Percentiles rank a stretch among this genome's conserved stretches.
Evolutionary conservation across 306 rosid species (phyloP).

Genomic region (Quercus dentata): DNA sequence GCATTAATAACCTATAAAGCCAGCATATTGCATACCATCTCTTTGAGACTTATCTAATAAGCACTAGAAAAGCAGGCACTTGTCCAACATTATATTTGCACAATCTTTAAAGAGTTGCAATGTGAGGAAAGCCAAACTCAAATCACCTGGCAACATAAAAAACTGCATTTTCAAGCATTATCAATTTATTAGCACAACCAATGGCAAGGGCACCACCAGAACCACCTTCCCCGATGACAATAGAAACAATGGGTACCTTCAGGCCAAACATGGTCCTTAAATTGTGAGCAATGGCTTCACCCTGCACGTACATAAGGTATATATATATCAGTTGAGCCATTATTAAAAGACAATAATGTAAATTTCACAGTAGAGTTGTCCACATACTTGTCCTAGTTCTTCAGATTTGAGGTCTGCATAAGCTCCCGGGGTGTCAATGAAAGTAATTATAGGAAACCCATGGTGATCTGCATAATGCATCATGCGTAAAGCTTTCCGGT

Average conservation of each 20-base stretch:
- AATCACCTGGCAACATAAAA: constrained; percentile 96
- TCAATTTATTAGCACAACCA: constrained; percentile 89
- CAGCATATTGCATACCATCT: constrained; percentile 13
- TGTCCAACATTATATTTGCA: constrained; percentile 1
- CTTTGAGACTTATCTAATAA: constrained; percentile 20
- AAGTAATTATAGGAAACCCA: constrained; percentile 81
- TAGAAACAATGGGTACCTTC: constrained; percentile 85
- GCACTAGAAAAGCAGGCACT: constrained; percentile 8
- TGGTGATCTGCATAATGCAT: constrained; percentile 93
- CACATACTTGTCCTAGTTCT: constrained; percentile 79
- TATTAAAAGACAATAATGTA: constrained; percentile 11
- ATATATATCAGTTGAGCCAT: constrained; percentile 19
- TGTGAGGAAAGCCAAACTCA: constrained; percentile 10
- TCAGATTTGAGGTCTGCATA: constrained; percentile 93
- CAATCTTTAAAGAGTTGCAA: constrained; percentile 8
- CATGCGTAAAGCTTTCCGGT: constrained; percentile 87
- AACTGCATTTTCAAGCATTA: constrained; percentile 98
- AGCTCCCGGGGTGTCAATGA: constrained; percentile 97
- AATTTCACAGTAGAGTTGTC: constrained; percentile 12
- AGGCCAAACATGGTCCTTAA: constrained; percentile 90
- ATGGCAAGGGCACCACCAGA: constrained; percentile 99
- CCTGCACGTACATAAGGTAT: constrained; percentile 53
- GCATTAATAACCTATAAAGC: constrained; percentile 1
- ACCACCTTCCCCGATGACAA: constrained; percentile 99
- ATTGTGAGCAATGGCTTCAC: constrained; percentile 97